Percentiles rank a stretch among this genome's conserved stretches.
These are phyloP conservation scores for Pisolithus marmoratus DNA, from an alignment of 768 basidiomycete species.

Conservation along the genomic window DNA sequence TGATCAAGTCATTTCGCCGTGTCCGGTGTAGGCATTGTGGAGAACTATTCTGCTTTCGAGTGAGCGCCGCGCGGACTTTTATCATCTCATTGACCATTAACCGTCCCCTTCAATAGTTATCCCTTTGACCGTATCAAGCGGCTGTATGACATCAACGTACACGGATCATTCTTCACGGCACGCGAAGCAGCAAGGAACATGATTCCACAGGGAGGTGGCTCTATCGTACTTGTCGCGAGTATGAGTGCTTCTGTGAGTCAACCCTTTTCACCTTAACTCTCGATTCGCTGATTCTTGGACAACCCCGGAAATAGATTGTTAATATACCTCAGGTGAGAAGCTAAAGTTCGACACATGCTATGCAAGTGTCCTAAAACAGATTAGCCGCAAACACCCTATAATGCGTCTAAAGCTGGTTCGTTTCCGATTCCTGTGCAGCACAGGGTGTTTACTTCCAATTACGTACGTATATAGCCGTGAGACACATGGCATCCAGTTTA, in stretches of 20 bases:
- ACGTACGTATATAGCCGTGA: conserved; percentile 54
- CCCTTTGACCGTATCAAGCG: conserved; percentile 80
- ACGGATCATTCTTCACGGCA: conserved; percentile 93
- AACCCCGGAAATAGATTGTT: conserved; percentile 51
- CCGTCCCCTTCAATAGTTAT: conserved; percentile 43
- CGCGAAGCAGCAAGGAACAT: conserved; percentile 90
- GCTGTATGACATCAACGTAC: conserved; percentile 89
- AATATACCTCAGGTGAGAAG: conserved; percentile 75
- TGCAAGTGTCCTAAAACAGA: background rate
- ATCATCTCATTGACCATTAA: too few relatives aligned
- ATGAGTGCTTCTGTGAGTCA: conserved; percentile 82
- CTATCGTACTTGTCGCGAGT: conserved; percentile 80
- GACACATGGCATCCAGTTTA: conserved; percentile 88
- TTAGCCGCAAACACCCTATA: conserved; percentile 90
- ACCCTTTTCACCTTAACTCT: background rate
- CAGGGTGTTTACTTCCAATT: conserved; percentile 2
- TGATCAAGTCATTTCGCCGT: background rate
- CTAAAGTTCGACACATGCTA: background rate
- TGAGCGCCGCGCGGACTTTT: conserved; percentile 19
- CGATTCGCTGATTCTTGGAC: conserved; percentile 6
- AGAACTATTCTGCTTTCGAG: conserved; percentile 86
- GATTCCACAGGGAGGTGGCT: conserved; percentile 75
- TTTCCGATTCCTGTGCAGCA: background rate
- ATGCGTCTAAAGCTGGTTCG: conserved; percentile 87
- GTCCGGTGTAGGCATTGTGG: conserved; percentile 59